These are phyloP conservation scores for Galeopsis tetrahit DNA, from an alignment of 257 asterid species.

Conservation along the genomic window DNA sequence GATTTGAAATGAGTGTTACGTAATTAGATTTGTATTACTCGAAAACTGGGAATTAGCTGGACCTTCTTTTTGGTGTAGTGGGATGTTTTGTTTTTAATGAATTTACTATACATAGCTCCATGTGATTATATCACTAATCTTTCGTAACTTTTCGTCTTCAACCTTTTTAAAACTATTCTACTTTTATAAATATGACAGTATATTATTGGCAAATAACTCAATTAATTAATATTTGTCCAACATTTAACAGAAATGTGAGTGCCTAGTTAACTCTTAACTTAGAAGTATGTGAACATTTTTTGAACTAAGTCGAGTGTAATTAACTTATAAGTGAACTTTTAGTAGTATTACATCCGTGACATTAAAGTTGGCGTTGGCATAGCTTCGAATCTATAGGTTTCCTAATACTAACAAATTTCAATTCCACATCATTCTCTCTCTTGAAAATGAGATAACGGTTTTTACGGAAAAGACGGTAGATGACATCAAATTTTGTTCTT, in stretches of 20 bases:
- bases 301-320: not conserved
- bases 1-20: too few relatives aligned
- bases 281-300: slow-evolving; percentile 29
- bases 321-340: not conserved
- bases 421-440: not conserved
- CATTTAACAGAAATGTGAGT: not conserved
- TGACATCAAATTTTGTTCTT: too few relatives aligned
- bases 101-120: not conserved
- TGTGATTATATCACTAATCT: slow-evolving; percentile 24
- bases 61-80: slow-evolving; percentile 31
- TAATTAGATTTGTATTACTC: slow-evolving; percentile 20
- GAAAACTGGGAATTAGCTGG: slow-evolving; percentile 37
- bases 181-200: not conserved
- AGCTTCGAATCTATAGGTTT: slow-evolving; percentile 29
- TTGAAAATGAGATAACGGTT: too few relatives aligned
- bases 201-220: not conserved
- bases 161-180: not conserved
- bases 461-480: too few relatives aligned
- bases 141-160: not conserved
- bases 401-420: slow-evolving; percentile 4
- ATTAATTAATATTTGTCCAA: too few relatives aligned
- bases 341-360: slow-evolving; percentile 18
- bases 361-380: not conserved
- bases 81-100: slow-evolving; percentile 31
- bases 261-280: not conserved